These are phyloP conservation scores for Amoebophrya sp. DNA, from an alignment of 169 alveolate genomes.

Conservation along the genomic window DNA sequence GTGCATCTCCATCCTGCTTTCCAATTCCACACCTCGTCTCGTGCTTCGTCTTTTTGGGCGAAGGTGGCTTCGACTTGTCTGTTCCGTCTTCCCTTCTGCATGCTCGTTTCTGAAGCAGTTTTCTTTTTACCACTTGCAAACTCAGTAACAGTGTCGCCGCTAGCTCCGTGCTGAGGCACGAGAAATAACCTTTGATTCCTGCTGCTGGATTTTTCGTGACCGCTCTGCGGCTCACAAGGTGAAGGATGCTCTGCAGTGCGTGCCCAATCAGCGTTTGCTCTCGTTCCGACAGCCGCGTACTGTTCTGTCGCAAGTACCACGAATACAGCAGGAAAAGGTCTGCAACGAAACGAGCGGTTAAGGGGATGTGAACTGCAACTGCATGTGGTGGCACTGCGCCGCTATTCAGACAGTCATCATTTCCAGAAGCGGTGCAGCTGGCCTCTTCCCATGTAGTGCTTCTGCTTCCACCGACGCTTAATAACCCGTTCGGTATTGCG, in stretches of 20 bases:
- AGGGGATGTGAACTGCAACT: too few species aligned
- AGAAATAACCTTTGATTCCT: neutral
- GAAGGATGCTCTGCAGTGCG: neutral
- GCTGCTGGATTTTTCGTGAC: neutral
- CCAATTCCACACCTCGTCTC: too few species aligned
- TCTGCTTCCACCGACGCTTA: neutral
- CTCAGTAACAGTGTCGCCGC: neutral
- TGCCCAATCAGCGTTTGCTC: neutral
- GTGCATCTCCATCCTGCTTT: too few species aligned
- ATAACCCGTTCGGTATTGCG: neutral
- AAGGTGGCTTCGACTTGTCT: too few species aligned
- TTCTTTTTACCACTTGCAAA: neutral
- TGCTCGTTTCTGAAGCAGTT: too few species aligned
- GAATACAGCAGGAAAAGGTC: neutral
- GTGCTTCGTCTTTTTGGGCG: too few species aligned
- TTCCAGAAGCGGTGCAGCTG: neutral
- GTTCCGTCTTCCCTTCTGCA: too few species aligned
- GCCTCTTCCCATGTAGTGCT: neutral
- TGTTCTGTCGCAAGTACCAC: neutral
- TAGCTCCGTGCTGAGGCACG: neutral
- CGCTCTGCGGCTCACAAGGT: neutral
- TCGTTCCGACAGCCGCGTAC: neutral
- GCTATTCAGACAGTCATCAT: too few species aligned
- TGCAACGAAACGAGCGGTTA: neutral
- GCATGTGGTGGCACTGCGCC: too few species aligned